phyloP scores from a whole-genome alignment of 495 filamentous ascomycete genomes.

The Tuber borchii region DNA sequence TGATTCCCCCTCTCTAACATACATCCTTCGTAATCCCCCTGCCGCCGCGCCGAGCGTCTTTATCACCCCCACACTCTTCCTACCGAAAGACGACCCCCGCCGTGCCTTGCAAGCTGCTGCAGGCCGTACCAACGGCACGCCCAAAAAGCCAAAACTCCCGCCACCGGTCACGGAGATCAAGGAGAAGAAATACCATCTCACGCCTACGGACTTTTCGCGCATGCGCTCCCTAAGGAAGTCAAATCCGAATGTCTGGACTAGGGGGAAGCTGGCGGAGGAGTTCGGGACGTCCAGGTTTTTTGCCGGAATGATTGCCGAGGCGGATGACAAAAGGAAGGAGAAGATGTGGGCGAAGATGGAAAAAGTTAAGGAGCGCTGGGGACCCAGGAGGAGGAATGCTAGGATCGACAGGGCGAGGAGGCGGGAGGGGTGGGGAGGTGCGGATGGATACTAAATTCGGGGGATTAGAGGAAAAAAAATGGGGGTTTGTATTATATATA shows the following conservation, averaged over 20 bases:
- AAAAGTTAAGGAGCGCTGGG: slow-evolving; percentile 36
- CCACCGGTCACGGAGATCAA: slow-evolving; percentile 49
- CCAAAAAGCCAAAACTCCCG: slow-evolving; percentile 45
- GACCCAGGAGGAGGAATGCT: slow-evolving; percentile 23
- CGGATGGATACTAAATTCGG: slow-evolving; percentile 27
- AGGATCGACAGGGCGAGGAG: slow-evolving; percentile 35
- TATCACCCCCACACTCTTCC: slow-evolving; percentile 83
- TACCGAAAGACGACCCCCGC: slow-evolving; percentile 71
- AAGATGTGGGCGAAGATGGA: slow-evolving; percentile 31
- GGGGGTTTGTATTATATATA: neutral
- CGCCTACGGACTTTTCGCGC: slow-evolving; percentile 64
- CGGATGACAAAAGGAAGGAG: slow-evolving; percentile 21
- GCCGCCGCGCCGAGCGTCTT: slow-evolving; percentile 73
- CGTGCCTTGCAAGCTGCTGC: slow-evolving; percentile 50
- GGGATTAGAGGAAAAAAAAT: neutral
- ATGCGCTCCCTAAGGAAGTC: slow-evolving; percentile 76
- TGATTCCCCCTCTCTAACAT: slow-evolving; percentile 47
- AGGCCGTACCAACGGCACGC: slow-evolving; percentile 21
- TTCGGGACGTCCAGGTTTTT: slow-evolving; percentile 33
- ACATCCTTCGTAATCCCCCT: slow-evolving; percentile 92
- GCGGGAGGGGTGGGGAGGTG: slow-evolving; percentile 38
- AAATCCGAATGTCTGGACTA: slow-evolving; percentile 63
- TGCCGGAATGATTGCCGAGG: slow-evolving; percentile 34
- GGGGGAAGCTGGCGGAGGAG: slow-evolving; percentile 47
- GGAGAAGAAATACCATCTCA: slow-evolving; percentile 70